These are phyloP conservation scores for Sarcodon aspratus DNA, from an alignment of 768 basidiomycete species.

Conservation along the genomic window DNA sequence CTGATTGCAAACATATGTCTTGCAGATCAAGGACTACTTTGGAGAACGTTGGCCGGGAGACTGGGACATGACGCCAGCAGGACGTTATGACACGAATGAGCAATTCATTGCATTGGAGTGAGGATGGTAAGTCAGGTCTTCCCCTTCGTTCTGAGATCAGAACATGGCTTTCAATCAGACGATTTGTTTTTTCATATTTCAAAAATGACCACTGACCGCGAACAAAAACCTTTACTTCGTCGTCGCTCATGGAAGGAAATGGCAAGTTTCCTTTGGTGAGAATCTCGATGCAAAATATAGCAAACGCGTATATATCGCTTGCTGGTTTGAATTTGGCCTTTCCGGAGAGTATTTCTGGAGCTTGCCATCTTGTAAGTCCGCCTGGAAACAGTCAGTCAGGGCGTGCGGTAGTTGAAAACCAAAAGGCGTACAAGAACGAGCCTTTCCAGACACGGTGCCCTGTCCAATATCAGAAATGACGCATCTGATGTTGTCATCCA, in stretches of 20 bases:
- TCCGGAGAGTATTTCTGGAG: constrained; percentile 26
- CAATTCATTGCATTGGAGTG: constrained; percentile 9
- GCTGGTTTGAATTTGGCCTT: constrained; percentile 16
- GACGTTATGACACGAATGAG: constrained; percentile 32
- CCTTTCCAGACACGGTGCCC: constrained; percentile 68
- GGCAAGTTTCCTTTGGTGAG: constrained; percentile 23
- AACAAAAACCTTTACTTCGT: constrained; percentile 17
- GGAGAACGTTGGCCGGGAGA: constrained; percentile 38
- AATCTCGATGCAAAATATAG: constrained; percentile 23
- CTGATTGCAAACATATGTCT: constrained; percentile 27
- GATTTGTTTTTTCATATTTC: too few relatives aligned
- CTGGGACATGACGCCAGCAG: constrained; percentile 49
- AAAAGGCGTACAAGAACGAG: constrained; percentile 11
- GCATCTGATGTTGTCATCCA: constrained; percentile 55
- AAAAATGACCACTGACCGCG: constrained; percentile 9
- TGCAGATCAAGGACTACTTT: constrained; percentile 34
- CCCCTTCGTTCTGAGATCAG: constrained; percentile 10
- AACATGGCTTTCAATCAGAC: constrained; percentile 1
- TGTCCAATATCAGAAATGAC: constrained; percentile 80
- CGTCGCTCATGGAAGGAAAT: constrained; percentile 17
- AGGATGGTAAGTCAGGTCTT: constrained; percentile 9
- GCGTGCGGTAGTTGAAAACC: neutral
- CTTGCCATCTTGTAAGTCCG: constrained; percentile 40
- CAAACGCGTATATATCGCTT: constrained; percentile 30
- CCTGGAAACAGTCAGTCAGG: constrained; percentile 20